phyloP scores from a whole-genome alignment of 164 flowering plant genomes.

The Umbellularia californica region DNA sequence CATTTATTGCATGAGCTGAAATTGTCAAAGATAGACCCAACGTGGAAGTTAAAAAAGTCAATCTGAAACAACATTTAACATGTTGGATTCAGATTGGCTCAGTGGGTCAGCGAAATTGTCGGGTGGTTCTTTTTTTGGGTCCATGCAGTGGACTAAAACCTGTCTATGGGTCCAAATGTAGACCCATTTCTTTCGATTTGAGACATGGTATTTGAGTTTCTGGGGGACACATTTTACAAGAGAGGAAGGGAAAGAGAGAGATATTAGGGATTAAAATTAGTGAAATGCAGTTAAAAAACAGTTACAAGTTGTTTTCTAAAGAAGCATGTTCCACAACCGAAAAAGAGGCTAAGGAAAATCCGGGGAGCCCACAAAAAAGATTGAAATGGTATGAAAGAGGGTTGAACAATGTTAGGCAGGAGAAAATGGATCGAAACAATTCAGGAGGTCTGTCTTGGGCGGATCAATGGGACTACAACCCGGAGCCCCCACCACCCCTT shows the following conservation, averaged over 20 bases:
- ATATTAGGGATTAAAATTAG: background rate
- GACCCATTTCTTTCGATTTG: too few species aligned
- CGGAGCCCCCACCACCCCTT: background rate
- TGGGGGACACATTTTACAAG: too few species aligned
- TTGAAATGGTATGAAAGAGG: background rate
- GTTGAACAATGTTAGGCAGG: background rate
- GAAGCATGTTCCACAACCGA: background rate
- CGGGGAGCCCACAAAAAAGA: background rate
- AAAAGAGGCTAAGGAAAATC: background rate
- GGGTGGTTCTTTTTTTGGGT: too few species aligned
- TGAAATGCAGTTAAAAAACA: background rate
- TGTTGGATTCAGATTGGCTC: too few species aligned
- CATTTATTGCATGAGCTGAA: too few species aligned
- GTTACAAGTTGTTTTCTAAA: background rate
- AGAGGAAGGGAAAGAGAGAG: background rate
- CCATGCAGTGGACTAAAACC: too few species aligned
- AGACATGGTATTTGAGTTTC: too few species aligned
- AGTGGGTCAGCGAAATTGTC: too few species aligned
- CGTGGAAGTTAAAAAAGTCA: too few species aligned
- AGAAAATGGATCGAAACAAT: background rate
- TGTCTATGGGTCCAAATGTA: too few species aligned
- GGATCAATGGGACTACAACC: conserved; percentile 7
- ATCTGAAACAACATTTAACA: too few species aligned
- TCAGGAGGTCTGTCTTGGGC: conserved; percentile 6
- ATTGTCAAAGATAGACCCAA: too few species aligned